These are phyloP conservation scores for Pyrus communis DNA, from an alignment of 306 rosid genomes.

Conservation along the genomic window DNA sequence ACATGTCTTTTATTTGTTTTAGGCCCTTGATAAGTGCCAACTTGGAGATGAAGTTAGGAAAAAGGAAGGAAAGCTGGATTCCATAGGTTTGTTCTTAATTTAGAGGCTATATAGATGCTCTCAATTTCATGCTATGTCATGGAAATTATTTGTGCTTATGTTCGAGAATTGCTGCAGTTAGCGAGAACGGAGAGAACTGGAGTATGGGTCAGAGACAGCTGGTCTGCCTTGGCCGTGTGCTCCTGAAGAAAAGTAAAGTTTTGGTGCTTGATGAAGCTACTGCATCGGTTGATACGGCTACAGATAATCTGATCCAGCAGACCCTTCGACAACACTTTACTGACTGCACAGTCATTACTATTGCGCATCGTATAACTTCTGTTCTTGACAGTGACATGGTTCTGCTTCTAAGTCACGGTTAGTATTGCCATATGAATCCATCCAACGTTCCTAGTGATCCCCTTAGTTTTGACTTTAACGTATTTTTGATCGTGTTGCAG, in stretches of 20 bases:
- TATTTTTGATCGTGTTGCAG: conserved; percentile 22
- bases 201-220: conserved; percentile 94
- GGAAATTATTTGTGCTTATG: conserved; percentile 3
- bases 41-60: conserved; percentile 80
- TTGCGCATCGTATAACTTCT: conserved; percentile 85
- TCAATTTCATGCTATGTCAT: background rate
- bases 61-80: conserved; percentile 78
- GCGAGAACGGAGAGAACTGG: conserved; percentile 90
- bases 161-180: conserved; percentile 33
- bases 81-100: conserved; percentile 44
- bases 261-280: conserved; percentile 92
- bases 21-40: conserved; percentile 88
- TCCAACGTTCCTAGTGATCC: background rate
- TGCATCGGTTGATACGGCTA: conserved; percentile 83
- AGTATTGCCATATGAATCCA: background rate
- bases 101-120: background rate
- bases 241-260: conserved; percentile 73
- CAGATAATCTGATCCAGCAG: conserved; percentile 78
- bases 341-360: conserved; percentile 57
- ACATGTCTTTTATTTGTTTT: background rate
- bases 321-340: conserved; percentile 59
- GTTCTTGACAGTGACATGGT: conserved; percentile 77
- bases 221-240: conserved; percentile 80
- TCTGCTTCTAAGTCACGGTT: conserved; percentile 70
- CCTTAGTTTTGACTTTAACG: background rate